Evolutionary conservation across 805 yeast genomes (phyloP), one percentile per base, ranked within the genome.

Genomic region (Nakazawaea wyomingensis): DNA sequence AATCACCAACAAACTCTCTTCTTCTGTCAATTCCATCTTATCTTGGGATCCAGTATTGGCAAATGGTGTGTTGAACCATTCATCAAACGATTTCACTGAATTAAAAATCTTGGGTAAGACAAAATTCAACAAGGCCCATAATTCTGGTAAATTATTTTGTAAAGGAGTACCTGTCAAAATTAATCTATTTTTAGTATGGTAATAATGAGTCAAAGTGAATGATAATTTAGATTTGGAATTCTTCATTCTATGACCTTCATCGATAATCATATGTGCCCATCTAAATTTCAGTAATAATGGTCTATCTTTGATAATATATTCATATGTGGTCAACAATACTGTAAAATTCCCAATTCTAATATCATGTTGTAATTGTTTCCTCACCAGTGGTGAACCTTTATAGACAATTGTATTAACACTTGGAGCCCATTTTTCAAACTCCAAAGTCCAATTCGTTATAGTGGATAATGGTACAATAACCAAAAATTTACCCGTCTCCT

Each of bases 341-440:
- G 82, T 84, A 65, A 85, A 85, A 52, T 80, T 79, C 10, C 90
- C 88, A 7, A 68, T 57, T 55, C 82, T 71, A 37, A 85, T 74
- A 40, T 80, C 83, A 44, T 70, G 68, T 52, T 80, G 87, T 60
- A 85, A 60, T 34, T 71, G 63, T 54, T 80, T 80, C 68, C 95
- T 76, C 54, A 80, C 81, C 41, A 71, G 74, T 44, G 86, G 93
- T 10, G 84, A 72, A 41, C 95, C 95, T 58, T 85, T 85, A 62
- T 82, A 86, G 27, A 82, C 77, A 49, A 86, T 74, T 8, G 80
- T 80, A 48, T 76, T 81, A 27, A 85, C 70, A 11, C 75, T 53
- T n/a, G 95, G 95, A 0, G 93, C 95, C 95, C 95, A 85, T 61
- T 83, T 83, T 50, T 85, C 93, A 57, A 85, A 85, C 62, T 85